Percentiles rank a stretch among this genome's conserved stretches.
phyloP scores from a whole-genome alignment of 805 yeast species.

The Kuraishia borneana region DNA sequence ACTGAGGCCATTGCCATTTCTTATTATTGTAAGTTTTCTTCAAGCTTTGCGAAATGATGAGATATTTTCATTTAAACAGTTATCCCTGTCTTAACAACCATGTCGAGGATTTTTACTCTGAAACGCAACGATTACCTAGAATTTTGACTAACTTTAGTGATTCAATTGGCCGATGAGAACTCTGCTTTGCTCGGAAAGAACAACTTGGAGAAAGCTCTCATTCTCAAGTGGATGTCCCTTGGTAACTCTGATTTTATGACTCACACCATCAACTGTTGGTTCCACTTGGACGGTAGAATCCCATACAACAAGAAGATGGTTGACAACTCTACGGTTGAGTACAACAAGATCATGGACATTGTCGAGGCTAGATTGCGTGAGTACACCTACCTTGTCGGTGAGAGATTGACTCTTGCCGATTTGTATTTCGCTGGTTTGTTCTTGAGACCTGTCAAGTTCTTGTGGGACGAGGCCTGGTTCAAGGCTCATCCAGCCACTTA shows the following conservation, averaged over 20 bases:
- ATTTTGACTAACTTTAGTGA: slow-evolving; percentile 41
- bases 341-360: slow-evolving; percentile 4
- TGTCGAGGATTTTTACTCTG: slow-evolving; percentile 62
- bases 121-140: slow-evolving; percentile 22
- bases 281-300: slow-evolving; percentile 47
- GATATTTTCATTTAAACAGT: slow-evolving; percentile 47
- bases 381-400: slow-evolving; percentile 36
- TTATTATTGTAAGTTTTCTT: slow-evolving; percentile 24
- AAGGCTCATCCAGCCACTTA: slow-evolving; percentile 32
- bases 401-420: slow-evolving; percentile 34
- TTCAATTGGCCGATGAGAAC: not conserved
- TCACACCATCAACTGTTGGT: slow-evolving; percentile 36
- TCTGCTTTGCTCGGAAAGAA: slow-evolving; percentile 38
- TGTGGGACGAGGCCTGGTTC: slow-evolving; percentile 42
- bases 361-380: slow-evolving; percentile 26
- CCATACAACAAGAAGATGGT: slow-evolving; percentile 70
- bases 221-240: slow-evolving; percentile 72
- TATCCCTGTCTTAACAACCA: slow-evolving; percentile 79
- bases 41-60: slow-evolving; percentile 36
- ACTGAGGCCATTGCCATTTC: slow-evolving; percentile 58
- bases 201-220: slow-evolving; percentile 48
- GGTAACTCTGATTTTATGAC: slow-evolving; percentile 57
- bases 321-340: slow-evolving; percentile 11
- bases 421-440: slow-evolving; percentile 28
- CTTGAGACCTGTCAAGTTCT: slow-evolving; percentile 33